Conservation (phyloP, 2,329 filamentous ascomycete genomes). For the Xylaria digitata region DNA sequence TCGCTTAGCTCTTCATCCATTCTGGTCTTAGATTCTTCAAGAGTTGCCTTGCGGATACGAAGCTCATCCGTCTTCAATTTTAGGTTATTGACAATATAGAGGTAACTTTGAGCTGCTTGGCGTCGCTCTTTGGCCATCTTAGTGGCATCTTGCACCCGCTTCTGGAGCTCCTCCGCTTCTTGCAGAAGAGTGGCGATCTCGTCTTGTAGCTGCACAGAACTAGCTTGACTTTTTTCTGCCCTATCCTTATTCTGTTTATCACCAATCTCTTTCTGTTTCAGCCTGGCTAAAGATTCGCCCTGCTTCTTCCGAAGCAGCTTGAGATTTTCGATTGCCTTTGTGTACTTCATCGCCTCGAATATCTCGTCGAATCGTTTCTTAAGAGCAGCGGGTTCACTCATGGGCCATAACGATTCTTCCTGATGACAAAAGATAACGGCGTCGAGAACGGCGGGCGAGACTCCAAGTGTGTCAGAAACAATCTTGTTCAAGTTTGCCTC, state of each 20-base stretch:
- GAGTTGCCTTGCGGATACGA: conserved; percentile 74
- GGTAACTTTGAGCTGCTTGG: conserved; percentile 77
- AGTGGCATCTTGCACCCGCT: conserved; percentile 70
- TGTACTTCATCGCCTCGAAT: conserved; percentile 96
- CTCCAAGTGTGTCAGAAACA: conserved; percentile 87
- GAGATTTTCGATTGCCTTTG: conserved; percentile 95
- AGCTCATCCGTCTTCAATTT: conserved; percentile 81
- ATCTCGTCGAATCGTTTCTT: conserved; percentile 98
- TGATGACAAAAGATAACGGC: conserved; percentile 99
- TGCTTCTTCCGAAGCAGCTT: conserved; percentile 87
- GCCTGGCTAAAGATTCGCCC: conserved; percentile 76
- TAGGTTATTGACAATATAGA: conserved; percentile 79
- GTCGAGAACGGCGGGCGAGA: conserved; percentile 89
- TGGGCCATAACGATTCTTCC: conserved; percentile 96
- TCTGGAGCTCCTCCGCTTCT: conserved; percentile 67
- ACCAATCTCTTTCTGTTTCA: conserved; percentile 79
- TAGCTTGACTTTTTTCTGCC: conserved; percentile 77
- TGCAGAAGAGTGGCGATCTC: conserved; percentile 72
- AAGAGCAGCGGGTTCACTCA: conserved; percentile 85
- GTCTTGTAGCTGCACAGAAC: conserved; percentile 70
- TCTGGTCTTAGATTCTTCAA: conserved; percentile 75
- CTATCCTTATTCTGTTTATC: conserved; percentile 87
- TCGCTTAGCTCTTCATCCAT: conserved; percentile 79
- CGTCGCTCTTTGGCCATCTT: conserved; percentile 72
- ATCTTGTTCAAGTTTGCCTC: conserved; percentile 84